phyloP scores from a whole-genome alignment of 768 basidiomycete genomes.

The Xerocomellus amylosporus region DNA sequence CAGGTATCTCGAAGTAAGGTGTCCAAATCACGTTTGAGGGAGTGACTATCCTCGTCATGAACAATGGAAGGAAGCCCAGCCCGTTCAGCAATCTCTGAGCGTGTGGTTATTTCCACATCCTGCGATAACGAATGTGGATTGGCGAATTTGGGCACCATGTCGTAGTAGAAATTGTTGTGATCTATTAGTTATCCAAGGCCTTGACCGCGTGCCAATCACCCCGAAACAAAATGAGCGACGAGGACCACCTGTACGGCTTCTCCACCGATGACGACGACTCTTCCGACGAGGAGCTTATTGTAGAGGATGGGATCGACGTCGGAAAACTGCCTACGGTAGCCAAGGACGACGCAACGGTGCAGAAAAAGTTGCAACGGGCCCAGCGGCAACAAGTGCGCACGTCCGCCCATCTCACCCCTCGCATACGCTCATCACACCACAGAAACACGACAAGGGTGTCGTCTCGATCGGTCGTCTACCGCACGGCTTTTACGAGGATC shows the following conservation, averaged over 20 bases:
- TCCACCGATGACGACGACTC: conserved; percentile 74
- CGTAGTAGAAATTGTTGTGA: conserved; percentile 14
- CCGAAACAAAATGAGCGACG: conserved; percentile 25
- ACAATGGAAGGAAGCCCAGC: not conserved
- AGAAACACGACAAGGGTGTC: conserved; percentile 74
- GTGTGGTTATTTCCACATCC: conserved; percentile 34
- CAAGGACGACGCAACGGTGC: conserved; percentile 82
- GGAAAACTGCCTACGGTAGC: conserved; percentile 78
- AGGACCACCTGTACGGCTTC: conserved; percentile 66
- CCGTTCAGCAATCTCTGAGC: conserved; percentile 30
- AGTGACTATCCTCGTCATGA: conserved; percentile 6
- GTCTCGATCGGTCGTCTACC: conserved; percentile 89
- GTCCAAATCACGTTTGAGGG: conserved; percentile 24
- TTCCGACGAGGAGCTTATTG: conserved; percentile 71
- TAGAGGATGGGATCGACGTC: conserved; percentile 63
- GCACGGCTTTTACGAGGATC: conserved; percentile 96
- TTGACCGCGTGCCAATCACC: too few species aligned
- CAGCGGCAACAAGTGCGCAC: conserved; percentile 62
- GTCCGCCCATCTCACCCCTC: not conserved
- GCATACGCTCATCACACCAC: not conserved
- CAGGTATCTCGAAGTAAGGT: conserved; percentile 22
- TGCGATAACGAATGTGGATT: conserved; percentile 46
- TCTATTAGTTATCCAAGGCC: conserved; percentile 11
- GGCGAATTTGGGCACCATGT: conserved; percentile 34
- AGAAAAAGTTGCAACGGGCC: conserved; percentile 58